These are phyloP conservation scores for Scheffersomyces lignicola DNA, from an alignment of 1,139 yeast species.

Conservation along the genomic window DNA sequence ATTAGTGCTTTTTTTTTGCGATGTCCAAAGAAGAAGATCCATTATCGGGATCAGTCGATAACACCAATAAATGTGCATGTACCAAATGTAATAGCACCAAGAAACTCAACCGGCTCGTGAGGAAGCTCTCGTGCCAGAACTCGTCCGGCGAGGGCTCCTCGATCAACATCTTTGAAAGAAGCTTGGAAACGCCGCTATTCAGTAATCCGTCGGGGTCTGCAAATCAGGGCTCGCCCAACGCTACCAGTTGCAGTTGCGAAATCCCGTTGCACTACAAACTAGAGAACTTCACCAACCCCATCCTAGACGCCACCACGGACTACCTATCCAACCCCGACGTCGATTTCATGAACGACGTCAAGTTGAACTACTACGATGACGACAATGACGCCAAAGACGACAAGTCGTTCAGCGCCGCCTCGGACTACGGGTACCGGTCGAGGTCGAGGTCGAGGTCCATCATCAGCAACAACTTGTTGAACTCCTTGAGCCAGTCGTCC, in stretches of 20 bases:
- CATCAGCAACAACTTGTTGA: conserved; percentile 24
- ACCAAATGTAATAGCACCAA: too few relatives aligned
- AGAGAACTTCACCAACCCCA: conserved; percentile 32
- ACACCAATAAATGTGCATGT: too few relatives aligned
- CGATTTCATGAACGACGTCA: conserved; percentile 23
- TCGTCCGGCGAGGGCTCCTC: conserved; percentile 1
- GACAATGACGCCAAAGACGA: conserved; percentile 7
- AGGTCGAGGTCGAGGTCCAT: conserved; percentile 24
- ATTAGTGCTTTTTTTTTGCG: too few relatives aligned
- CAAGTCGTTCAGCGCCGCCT: too few relatives aligned
- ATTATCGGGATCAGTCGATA: too few relatives aligned
- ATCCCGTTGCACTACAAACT: conserved; percentile 26
- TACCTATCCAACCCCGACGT: conserved; percentile 28
- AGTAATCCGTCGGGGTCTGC: too few relatives aligned
- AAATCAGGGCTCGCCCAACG: not conserved
- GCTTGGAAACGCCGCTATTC: conserved; percentile 9
- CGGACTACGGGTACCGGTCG: not conserved
- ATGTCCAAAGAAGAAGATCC: conserved; percentile 1
- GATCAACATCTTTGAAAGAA: conserved; percentile 15
- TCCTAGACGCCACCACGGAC: conserved; percentile 33
- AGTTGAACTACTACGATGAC: conserved; percentile 26
- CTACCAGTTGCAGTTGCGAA: conserved; percentile 8
- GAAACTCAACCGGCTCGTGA: too few relatives aligned
- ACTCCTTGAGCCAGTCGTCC: conserved; percentile 16
- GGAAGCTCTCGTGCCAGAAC: too few relatives aligned